Conservation (phyloP, 1,139 yeast genomes). For the Hyphopichia buzzinii region DNA sequence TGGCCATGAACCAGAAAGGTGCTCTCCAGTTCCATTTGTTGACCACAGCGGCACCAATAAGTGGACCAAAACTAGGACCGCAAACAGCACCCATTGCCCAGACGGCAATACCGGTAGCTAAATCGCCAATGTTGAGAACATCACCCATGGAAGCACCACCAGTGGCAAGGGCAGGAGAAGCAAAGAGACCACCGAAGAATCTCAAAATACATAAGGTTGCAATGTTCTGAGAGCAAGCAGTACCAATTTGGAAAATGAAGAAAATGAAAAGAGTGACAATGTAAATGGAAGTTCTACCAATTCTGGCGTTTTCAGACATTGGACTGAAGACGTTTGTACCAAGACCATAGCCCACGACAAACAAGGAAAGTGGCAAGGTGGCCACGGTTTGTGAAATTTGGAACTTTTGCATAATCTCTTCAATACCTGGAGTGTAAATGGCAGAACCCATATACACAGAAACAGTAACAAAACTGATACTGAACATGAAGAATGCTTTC, state of each 20-base stretch:
- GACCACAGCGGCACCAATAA: constrained; percentile 31
- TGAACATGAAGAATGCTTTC: constrained; percentile 37
- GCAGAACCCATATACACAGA: constrained; percentile 63
- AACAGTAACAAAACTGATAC: constrained; percentile 46
- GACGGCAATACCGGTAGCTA: constrained; percentile 31
- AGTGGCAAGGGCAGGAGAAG: constrained; percentile 33
- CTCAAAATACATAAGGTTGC: constrained; percentile 31
- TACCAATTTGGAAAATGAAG: constrained; percentile 33
- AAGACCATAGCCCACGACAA: constrained; percentile 39
- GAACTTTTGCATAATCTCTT: constrained; percentile 26
- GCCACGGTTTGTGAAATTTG: constrained; percentile 25
- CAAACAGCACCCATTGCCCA: constrained; percentile 37
- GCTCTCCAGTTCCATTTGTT: constrained; percentile 35
- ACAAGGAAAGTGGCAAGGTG: constrained; percentile 32
- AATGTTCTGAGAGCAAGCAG: constrained; percentile 27
- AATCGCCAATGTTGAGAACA: constrained; percentile 22
- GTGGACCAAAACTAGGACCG: constrained; percentile 39
- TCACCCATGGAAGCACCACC: constrained; percentile 36
- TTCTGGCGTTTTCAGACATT: constrained; percentile 35
- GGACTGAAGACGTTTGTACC: constrained; percentile 42
- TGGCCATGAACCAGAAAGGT: constrained; percentile 40
- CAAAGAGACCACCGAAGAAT: constrained; percentile 32
- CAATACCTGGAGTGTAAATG: constrained; percentile 55
- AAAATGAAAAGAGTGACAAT: constrained; percentile 28
- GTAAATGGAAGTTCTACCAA: constrained; percentile 52